Evolutionary conservation across 441 rosid genomes (phyloP).

Genomic region (Populus tomentosa): DNA sequence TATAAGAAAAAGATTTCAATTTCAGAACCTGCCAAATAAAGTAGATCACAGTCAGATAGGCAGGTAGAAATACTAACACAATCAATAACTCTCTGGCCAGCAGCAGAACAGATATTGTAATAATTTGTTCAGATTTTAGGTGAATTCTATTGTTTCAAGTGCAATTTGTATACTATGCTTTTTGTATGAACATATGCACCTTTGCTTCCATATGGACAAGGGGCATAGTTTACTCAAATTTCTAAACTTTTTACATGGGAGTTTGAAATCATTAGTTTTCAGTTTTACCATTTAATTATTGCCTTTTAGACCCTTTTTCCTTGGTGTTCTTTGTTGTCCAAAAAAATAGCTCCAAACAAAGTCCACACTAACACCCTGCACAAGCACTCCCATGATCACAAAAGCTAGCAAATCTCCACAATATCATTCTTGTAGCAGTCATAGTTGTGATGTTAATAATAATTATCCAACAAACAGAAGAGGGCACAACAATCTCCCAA

Average conservation of each 20-base stretch:
- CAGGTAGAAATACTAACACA: background rate
- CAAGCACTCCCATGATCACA: too few species aligned
- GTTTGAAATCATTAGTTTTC: too few species aligned
- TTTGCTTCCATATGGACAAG: background rate
- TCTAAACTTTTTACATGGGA: too few species aligned
- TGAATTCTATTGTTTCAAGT: background rate
- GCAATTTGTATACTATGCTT: background rate
- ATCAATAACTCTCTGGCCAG: background rate
- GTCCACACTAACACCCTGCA: too few species aligned
- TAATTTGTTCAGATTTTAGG: background rate
- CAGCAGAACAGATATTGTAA: background rate
- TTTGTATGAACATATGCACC: background rate
- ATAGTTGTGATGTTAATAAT: background rate
- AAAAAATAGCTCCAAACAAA: too few species aligned
- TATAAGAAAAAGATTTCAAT: conserved; percentile 43
- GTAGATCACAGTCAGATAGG: conserved; percentile 8
- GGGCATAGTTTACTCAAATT: too few species aligned
- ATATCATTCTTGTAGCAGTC: background rate
- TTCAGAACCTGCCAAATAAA: conserved; percentile 51
- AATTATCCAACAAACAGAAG: background rate
- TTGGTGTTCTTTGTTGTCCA: too few species aligned
- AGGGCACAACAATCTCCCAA: too few species aligned
- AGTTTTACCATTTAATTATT: too few species aligned
- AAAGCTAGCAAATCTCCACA: too few species aligned
- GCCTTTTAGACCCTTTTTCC: too few species aligned